These are phyloP conservation scores for Glycine tomentella DNA, from an alignment of 306 rosid species.

Conservation along the genomic window DNA sequence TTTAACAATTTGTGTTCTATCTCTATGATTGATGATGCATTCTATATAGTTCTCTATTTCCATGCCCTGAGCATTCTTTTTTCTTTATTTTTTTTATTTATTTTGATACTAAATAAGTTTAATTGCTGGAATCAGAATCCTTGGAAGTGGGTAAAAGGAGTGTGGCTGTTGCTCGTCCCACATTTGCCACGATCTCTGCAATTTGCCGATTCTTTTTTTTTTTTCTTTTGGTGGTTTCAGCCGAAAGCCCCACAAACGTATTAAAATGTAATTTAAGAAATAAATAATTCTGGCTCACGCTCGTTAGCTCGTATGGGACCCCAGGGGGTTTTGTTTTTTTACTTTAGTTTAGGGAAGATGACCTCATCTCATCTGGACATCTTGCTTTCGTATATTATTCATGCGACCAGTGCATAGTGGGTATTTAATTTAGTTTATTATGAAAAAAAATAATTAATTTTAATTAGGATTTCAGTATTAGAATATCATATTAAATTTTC, in stretches of 20 bases:
- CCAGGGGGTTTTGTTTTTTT: not conserved
- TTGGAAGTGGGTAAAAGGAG: conserved; percentile 19
- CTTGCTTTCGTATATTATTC: not conserved
- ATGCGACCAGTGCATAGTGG: not conserved
- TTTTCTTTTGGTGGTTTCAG: conserved; percentile 1
- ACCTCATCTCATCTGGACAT: conserved; percentile 21
- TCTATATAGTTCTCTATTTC: not conserved
- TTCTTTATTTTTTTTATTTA: no score
- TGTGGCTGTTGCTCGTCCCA: conserved; percentile 34
- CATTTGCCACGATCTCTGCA: conserved; percentile 34
- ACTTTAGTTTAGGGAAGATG: conserved; percentile 23
- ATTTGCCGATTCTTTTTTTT: conserved; percentile 24
- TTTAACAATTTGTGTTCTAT: no score
- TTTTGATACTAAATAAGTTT: not conserved
- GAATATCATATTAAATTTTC: not conserved
- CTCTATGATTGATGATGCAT: not conserved
- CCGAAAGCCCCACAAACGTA: conserved; percentile 9
- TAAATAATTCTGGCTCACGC: conserved; percentile 28
- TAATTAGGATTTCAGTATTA: not conserved
- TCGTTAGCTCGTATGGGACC: conserved; percentile 37
- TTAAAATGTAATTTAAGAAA: conserved; percentile 3
- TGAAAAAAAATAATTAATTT: not conserved
- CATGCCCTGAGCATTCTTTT: not conserved
- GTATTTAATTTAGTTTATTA: not conserved
- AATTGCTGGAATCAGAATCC: conserved; percentile 55